These are phyloP conservation scores for Penicillium bovifimosum DNA, from an alignment of 495 filamentous ascomycete genomes.

Conservation along the genomic window DNA sequence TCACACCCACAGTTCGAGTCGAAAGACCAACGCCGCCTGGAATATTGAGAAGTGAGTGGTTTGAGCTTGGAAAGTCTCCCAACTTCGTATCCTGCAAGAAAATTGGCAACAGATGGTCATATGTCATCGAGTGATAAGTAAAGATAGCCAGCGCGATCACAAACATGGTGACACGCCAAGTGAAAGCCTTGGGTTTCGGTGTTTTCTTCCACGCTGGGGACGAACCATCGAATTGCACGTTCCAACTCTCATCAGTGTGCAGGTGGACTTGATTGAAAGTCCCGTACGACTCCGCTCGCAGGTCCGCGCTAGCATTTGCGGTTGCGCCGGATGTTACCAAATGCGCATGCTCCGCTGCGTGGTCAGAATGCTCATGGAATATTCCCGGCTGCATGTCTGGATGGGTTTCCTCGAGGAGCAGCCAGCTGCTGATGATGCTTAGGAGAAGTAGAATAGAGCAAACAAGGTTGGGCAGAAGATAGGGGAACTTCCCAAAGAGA, in stretches of 20 bases:
- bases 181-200: constrained; percentile 50
- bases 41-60: constrained; percentile 48
- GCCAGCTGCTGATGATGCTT: constrained; percentile 67
- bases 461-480: constrained; percentile 74
- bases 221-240: constrained; percentile 41
- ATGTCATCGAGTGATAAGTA: constrained; percentile 85
- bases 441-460: constrained; percentile 66
- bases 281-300: constrained; percentile 71
- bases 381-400: constrained; percentile 67
- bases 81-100: constrained; percentile 68
- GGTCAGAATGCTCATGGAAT: constrained; percentile 39
- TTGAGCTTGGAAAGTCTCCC: constrained; percentile 17
- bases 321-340: constrained; percentile 66
- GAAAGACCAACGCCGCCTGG: constrained; percentile 72
- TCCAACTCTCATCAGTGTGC: constrained; percentile 45
- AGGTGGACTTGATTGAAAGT: constrained; percentile 61
- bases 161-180: constrained; percentile 60
- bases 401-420: constrained; percentile 74
- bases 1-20: constrained; percentile 65
- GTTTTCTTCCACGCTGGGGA: constrained; percentile 28
- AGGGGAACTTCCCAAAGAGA: constrained; percentile 72
- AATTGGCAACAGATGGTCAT: constrained; percentile 77
- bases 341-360: constrained; percentile 61
- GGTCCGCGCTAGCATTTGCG: constrained; percentile 62
- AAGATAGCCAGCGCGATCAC: constrained; percentile 72